Evolutionary conservation across 2,329 filamentous ascomycete genomes (phyloP), one percentile per base, ranked within the genome.

Genomic region (Zarea fungicola): DNA sequence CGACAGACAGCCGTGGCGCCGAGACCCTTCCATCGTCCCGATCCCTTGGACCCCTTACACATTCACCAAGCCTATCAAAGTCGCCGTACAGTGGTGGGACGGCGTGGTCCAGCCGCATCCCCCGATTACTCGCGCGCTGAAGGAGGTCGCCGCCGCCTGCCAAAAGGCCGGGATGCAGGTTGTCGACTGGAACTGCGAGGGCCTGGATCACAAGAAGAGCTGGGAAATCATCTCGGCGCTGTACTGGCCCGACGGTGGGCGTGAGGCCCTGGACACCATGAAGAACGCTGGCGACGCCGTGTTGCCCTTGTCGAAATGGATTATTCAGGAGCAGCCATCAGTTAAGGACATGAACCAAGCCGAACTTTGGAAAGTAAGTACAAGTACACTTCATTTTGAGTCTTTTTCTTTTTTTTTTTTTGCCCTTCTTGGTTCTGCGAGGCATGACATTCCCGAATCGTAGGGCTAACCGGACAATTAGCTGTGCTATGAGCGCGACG

Each of bases 71-170:
- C 80, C 76, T 52, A 63, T 85, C 6, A 81, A 77, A 56, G 69
- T 87, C n/a, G 84, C 74, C 0, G 71, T 83, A 2, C 64, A 83
- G 39, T 75, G 76, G 69, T 71, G 79, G 61, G 81, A 85, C 51
- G 77, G 74, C 0, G 70, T 84, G 10, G 77, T 84, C 0, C 73
- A 69, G 54, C 79, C 79, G 1, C 80, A 83, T 51, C 81, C 81
- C 0, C 81, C 81, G 0, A 71, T 84, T 31, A 65, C 65, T 1
- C 66, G 82, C 34, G 83, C 81, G 1, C 58, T 87, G 32, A 67
- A 69, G 45, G 72, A 79, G 44, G 71, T 80, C 0, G 75, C 75
- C 0, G 70, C 72, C 11, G 76, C 60, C 55, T 85, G 50, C 68
- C 62, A 57, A 54, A 64, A 52, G 42, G 66, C 74, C 28, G 70